Evolutionary conservation across 1,284 basidiomycete species (phyloP), one percentile per base, ranked within the genome.

Genomic region (Phaffia rhodozyma): DNA sequence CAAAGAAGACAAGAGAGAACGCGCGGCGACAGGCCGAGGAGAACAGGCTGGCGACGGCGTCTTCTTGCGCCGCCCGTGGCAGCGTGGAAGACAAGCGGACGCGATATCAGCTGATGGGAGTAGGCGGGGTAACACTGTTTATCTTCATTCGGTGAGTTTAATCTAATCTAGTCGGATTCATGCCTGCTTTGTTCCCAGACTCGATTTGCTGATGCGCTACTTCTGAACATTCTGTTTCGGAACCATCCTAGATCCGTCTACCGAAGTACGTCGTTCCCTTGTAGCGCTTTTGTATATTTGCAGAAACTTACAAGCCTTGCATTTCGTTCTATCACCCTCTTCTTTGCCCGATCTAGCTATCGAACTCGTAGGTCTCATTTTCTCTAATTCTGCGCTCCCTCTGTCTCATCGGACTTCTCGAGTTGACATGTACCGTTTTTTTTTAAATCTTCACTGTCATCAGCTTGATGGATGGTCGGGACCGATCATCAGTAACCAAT

Each of bases 391-490:
- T n/a, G n/a, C n/a, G n/a, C n/a, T n/a, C n/a, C n/a, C n/a, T n/a
- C n/a, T n/a, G n/a, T n/a, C n/a, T n/a, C n/a, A n/a, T n/a, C n/a
- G n/a, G n/a, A n/a, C n/a, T n/a, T n/a, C n/a, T n/a, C n/a, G n/a
- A n/a, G n/a, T n/a, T n/a, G n/a, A n/a, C n/a, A n/a, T n/a, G n/a
- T n/a, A n/a, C n/a, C n/a, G n/a, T n/a, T n/a, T n/a, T n/a, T n/a
- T n/a, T n/a, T n/a, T n/a, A n/a, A n/a, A n/a, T n/a, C n/a, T n/a
- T n/a, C n/a, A n/a, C n/a, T n/a, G n/a, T n/a, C n/a, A n/a, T n/a
- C n/a, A n/a, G n/a, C 68, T 77, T 2, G 76, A 79, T 64, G 83
- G 83, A 0, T 84, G 81, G 80, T 69, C 68, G n/a, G 83, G 83
- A 2, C 73, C 73, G 13, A 77, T 84, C 65, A 82, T 83, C 67